Evolutionary conservation across 2,329 filamentous ascomycete species (phyloP).

Genomic region (Didymella arachidicola): DNA sequence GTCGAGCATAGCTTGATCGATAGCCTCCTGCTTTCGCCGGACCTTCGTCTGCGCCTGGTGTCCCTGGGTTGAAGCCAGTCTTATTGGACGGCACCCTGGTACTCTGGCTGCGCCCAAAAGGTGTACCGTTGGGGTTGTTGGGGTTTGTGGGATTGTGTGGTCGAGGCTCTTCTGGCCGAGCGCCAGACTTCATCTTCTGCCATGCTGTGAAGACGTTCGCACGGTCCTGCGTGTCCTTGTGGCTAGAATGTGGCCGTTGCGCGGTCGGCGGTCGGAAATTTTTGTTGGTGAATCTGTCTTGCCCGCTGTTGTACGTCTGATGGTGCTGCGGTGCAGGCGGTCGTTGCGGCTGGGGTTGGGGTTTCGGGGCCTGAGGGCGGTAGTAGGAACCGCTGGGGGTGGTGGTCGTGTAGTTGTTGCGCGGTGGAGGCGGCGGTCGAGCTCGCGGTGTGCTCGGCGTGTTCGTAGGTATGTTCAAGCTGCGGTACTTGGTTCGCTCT

Average conservation of each 20-base stretch:
- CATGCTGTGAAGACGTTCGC: conserved; percentile 58
- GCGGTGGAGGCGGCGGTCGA: conserved; percentile 54
- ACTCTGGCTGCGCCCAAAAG: conserved; percentile 51
- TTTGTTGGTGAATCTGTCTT: conserved; percentile 53
- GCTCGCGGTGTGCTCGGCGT: conserved; percentile 52
- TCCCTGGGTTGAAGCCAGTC: conserved; percentile 66
- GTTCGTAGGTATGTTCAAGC: conserved; percentile 41
- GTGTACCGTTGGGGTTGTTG: conserved; percentile 49
- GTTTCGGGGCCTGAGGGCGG: conserved; percentile 40
- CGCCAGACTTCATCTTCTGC: conserved; percentile 57
- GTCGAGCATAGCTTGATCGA: conserved; percentile 44
- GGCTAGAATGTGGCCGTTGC: conserved; percentile 40
- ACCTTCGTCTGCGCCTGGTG: conserved; percentile 66
- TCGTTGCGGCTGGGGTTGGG: conserved; percentile 32
- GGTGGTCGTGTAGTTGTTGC: conserved; percentile 53
- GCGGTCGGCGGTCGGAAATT: conserved; percentile 52
- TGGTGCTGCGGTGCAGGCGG: conserved; percentile 41
- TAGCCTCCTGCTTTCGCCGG: conserved; percentile 62
- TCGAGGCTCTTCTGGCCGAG: conserved; percentile 39
- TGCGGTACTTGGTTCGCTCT: conserved; percentile 60
- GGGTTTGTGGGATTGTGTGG: conserved; percentile 29
- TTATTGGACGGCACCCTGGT: conserved; percentile 59
- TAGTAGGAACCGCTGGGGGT: conserved; percentile 47
- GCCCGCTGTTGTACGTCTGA: conserved; percentile 48
- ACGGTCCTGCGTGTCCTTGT: conserved; percentile 50